Base-by-base conservation (phyloP, 1,284 basidiomycete genomes). In the Cystobasidium pallidum region DNA sequence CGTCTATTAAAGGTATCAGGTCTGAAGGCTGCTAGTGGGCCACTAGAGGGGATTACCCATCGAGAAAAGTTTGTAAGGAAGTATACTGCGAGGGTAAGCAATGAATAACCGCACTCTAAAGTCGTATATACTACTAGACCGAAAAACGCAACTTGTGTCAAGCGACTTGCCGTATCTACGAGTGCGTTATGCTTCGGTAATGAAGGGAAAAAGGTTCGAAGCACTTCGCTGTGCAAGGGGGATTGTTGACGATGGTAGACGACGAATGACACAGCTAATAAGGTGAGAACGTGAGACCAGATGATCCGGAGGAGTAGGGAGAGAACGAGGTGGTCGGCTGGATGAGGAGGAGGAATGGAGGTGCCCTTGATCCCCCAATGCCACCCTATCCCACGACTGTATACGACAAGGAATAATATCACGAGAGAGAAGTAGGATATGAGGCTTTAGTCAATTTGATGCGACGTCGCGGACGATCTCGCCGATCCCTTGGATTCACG, bases 381-480 rank as follows among this genome's bases (percentile, higher is more conserved):
- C 59, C 61, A 71, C 32, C 68, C 68, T 41, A 64, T 71, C n/a
- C 68, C 68, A 3, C 68, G 68, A 3, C 67, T 70, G 10, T 30
- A 17, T 2, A 13, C 13, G 3, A 52, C 34, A 24, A 64, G 24
- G 1, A 28, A 43, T 10, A 13, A 26, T 21, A 32, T 34, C n/a
- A 15, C 43, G 28, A 41, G 6, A 24, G 30, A 32, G 3, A 49
- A 19, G 19, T 13, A 34, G 43, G 41, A n/a, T 10, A 32, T 41
- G 21, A 41, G 61, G n/a, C n/a, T 28, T 26, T 32, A 49, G 10
- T 30, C 17, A n/a, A 17, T 4, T 41, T 4, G 15, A 28, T 2
- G 49, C 24, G n/a, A 17, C n/a, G 45, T 51, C 6, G 10, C 45
- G 13, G 45, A 17, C 49, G 49, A 51, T 51, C 49, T 51, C 43